Percentiles rank a stretch among this genome's conserved stretches.
phyloP scores from a whole-genome alignment of 768 basidiomycete genomes.

The Austroboletus eburneus region DNA sequence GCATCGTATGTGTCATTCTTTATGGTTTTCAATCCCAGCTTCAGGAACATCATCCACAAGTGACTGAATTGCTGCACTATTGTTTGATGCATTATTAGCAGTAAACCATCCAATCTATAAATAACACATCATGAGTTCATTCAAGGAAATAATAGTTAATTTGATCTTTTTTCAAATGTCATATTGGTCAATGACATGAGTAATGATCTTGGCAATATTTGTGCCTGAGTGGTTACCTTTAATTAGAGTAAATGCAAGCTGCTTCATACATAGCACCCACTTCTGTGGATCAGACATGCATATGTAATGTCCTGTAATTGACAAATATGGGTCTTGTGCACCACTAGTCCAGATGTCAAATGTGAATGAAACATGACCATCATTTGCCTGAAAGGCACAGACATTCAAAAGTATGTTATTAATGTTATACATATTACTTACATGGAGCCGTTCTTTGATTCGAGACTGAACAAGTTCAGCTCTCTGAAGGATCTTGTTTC shows the following conservation, averaged over 20 bases:
- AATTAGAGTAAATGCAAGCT: neutral
- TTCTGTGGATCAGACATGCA: neutral
- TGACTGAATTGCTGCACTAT: neutral
- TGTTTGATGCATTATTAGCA: neutral
- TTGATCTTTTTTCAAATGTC: neutral
- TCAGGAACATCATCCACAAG: neutral
- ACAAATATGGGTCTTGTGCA: conserved; percentile 12
- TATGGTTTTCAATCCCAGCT: neutral
- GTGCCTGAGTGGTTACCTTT: neutral
- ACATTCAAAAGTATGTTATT: too few relatives aligned
- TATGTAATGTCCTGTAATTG: conserved; percentile 17
- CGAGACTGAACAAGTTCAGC: neutral
- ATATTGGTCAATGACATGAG: neutral
- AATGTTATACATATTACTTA: neutral
- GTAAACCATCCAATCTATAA: conserved; percentile 3
- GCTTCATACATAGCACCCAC: neutral
- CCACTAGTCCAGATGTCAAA: conserved; percentile 17
- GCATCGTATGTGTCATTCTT: neutral
- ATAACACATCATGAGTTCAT: too few relatives aligned
- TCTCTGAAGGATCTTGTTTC: neutral
- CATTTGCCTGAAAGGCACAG: too few relatives aligned
- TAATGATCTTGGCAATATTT: neutral
- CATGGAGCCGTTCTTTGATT: neutral
- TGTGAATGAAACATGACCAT: conserved; percentile 2
- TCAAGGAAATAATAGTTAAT: too few relatives aligned